Percentiles rank a stretch among this genome's conserved stretches.
These are phyloP conservation scores for Dittrichia graveolens DNA, from an alignment of 129 eudicot species.

Conservation along the genomic window DNA sequence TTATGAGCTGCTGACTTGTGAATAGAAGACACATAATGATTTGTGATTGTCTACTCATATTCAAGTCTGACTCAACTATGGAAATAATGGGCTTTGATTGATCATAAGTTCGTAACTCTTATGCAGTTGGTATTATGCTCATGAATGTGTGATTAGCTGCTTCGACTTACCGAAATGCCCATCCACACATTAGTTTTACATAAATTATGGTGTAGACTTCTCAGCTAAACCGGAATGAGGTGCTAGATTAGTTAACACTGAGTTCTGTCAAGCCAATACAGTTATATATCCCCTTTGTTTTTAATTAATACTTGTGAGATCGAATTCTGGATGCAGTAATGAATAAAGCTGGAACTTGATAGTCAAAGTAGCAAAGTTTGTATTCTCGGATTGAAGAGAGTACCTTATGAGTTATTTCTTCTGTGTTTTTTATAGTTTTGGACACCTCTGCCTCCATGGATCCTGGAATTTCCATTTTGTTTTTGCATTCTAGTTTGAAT, in stretches of 20 bases:
- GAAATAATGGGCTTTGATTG: background rate
- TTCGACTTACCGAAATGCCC: background rate
- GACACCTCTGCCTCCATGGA: no score
- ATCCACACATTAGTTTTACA: background rate
- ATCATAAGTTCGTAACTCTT: background rate
- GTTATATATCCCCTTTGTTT: background rate
- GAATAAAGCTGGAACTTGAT: background rate
- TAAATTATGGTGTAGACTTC: background rate
- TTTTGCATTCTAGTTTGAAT: background rate
- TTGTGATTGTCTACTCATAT: background rate
- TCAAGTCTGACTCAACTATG: background rate
- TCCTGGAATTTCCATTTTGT: background rate
- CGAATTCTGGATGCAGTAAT: background rate
- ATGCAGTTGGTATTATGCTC: background rate
- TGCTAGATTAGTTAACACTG: no score
- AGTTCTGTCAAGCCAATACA: background rate
- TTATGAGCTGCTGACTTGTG: no score
- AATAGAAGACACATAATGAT: no score
- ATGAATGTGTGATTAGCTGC: background rate
- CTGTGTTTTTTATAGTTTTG: background rate
- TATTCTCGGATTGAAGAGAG: background rate
- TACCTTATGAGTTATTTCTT: background rate
- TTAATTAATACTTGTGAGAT: background rate
- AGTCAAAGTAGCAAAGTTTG: background rate
- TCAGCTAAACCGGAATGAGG: background rate